Evolutionary conservation across 169 alveolate species (phyloP), one percentile per base, ranked within the genome.

Genomic region (Eimeria praecox): DNA sequence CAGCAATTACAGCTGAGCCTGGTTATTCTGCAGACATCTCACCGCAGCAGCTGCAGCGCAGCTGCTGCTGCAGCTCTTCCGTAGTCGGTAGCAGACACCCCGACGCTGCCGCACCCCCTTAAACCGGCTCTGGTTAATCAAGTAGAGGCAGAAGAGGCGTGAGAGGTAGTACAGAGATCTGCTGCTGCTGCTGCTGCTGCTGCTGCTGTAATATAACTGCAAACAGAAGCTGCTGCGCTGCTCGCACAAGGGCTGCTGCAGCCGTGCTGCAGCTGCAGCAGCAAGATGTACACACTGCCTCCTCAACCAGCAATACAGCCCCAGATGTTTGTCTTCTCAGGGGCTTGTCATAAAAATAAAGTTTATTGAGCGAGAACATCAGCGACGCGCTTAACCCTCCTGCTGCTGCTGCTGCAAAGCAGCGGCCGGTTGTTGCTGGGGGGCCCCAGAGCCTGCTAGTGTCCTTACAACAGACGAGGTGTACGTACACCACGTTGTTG

Each of bases 391-490:
- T 27, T 35, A 27, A 27, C 8, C 75, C 59, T 49, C 20, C 38
- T 20, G 85, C 85, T 14, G 52, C 56, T 24, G 52, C 33, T 40
- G 85, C 85, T 0, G 46, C 33, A 42, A 73, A 73, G 85, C 85
- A 35, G 85, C 85, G n/a, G 54, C 56, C 30, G 52, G 52, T n/a
- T 35, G 85, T 54, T 12, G 52, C 85, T 73, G 85, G 85, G 85
- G 85, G 85, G 85, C 56, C 85, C 85, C 49, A 64, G 14, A 38
- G 14, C 22, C 35, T 16, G 75, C 22, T 35, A 35, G n/a, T 38
- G 0, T 35, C 6, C 3, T 5, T 38, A 27, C n/a, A 64, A 27
- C 75, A n/a, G 8, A 9, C 16, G 16, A 64, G 18, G 40, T 64
- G 66, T 56, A 2, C n/a, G 14, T 56, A 10, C 27, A 56, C 66